phyloP scores from a whole-genome alignment of 352 stramenopile genomes.

The Globisporangium iwayamae region DNA sequence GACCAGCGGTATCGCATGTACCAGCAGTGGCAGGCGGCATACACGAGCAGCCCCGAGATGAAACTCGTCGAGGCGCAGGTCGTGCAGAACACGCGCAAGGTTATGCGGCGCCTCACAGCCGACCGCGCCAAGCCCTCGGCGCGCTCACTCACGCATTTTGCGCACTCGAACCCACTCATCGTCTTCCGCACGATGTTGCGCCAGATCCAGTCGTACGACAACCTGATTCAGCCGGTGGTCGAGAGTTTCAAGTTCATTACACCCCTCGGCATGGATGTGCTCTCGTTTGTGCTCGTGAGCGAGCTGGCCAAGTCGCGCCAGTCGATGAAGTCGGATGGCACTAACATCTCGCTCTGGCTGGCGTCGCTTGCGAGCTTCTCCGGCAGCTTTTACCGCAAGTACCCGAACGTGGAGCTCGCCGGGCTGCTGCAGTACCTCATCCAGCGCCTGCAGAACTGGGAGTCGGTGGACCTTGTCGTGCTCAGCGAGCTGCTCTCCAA shows the following conservation, averaged over 20 bases:
- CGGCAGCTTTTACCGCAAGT: constrained; percentile 93
- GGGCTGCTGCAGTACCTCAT: constrained; percentile 91
- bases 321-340: constrained; percentile 84
- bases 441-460: constrained; percentile 80
- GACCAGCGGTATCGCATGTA: constrained; percentile 82
- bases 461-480: constrained; percentile 82
- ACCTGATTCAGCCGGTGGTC: constrained; percentile 95
- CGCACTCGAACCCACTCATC: constrained; percentile 92
- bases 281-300: constrained; percentile 91
- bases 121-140: constrained; percentile 78
- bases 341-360: constrained; percentile 93
- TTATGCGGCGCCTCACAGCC: constrained; percentile 81
- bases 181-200: constrained; percentile 93
- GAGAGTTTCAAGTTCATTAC: constrained; percentile 95
- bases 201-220: constrained; percentile 97
- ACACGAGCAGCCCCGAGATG: constrained; percentile 51
- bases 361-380: constrained; percentile 92
- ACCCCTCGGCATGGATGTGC: constrained; percentile 91
- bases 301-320: constrained; percentile 84
- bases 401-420: constrained; percentile 90
- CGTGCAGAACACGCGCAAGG: constrained; percentile 61
- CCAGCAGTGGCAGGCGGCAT: constrained; percentile 69
- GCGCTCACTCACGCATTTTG: constrained; percentile 80
- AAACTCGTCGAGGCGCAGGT: constrained; percentile 67
- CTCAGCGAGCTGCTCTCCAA: constrained; percentile 87